Conservation (phyloP, 1,284 basidiomycete genomes). For the Ustilago bromivora region DNA sequence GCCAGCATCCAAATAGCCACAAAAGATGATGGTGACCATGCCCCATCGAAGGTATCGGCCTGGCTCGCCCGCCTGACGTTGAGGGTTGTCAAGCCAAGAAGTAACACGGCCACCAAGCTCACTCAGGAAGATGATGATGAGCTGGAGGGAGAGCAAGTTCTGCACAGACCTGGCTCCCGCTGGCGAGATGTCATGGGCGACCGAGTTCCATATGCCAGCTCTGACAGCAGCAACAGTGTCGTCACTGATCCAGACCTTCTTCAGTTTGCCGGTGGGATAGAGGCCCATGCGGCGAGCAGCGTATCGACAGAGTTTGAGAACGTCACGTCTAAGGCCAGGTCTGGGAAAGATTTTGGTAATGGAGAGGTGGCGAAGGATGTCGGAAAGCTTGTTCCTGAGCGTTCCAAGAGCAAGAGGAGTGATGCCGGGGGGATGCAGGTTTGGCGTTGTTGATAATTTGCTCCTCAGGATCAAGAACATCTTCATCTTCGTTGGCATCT, state of each 20-base stretch:
- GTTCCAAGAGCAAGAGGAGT: background rate
- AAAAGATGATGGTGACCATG: slow-evolving; percentile 14
- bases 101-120: slow-evolving; percentile 2
- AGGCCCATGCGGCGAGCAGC: slow-evolving; percentile 1
- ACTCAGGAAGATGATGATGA: slow-evolving; percentile 6
- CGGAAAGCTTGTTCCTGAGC: background rate
- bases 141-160: slow-evolving; percentile 8
- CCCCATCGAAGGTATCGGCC: slow-evolving; percentile 4
- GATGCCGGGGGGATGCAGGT: background rate
- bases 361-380: background rate
- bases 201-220: slow-evolving; percentile 11
- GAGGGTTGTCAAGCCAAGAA: background rate
- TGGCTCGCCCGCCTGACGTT: background rate
- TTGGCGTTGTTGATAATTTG: background rate
- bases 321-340: background rate
- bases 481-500: background rate
- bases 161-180: background rate
- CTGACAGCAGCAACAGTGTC: slow-evolving; percentile 12
- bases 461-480: background rate
- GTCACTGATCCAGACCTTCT: slow-evolving; percentile 9
- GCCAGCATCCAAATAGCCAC: background rate
- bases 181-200: background rate
- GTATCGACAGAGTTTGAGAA: background rate
- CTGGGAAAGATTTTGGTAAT: background rate
- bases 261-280: slow-evolving; percentile 8